Evolutionary conservation across 2,329 filamentous ascomycete genomes (phyloP).

Genomic region (Metarhizium brunneum): DNA sequence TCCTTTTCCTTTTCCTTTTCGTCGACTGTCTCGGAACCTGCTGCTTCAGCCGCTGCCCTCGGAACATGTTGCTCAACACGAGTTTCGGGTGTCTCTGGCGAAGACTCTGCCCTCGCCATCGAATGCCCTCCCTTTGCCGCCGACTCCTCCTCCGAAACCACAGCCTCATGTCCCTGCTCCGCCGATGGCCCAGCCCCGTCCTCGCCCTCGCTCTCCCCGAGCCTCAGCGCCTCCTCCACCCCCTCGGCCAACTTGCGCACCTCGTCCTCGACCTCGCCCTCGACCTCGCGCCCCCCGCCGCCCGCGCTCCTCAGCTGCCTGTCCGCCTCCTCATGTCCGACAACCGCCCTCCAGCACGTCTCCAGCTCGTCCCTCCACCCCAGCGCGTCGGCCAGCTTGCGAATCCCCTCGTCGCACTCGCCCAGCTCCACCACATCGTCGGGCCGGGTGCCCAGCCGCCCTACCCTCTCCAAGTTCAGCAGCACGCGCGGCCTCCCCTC

Average conservation of each 20-base stretch:
- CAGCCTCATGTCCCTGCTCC: background rate
- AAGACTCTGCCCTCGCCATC: background rate
- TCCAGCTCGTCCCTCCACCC: constrained; percentile 86
- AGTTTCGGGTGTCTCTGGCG: background rate
- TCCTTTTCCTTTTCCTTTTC: background rate
- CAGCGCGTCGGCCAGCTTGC: constrained; percentile 66
- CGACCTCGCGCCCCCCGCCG: constrained; percentile 21
- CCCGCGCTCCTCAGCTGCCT: constrained; percentile 30
- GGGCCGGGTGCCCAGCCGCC: constrained; percentile 61
- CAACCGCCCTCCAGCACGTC: constrained; percentile 58
- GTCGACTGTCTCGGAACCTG: background rate
- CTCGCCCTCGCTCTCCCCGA: constrained; percentile 11
- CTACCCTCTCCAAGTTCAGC: constrained; percentile 80
- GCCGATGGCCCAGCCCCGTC: background rate
- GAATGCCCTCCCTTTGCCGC: background rate
- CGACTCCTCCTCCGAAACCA: background rate
- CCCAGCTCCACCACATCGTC: constrained; percentile 83
- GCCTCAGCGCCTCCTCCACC: constrained; percentile 23
- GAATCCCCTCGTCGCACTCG: constrained; percentile 74
- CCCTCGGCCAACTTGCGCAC: constrained; percentile 29
- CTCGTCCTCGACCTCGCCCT: constrained; percentile 39
- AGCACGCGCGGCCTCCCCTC: constrained; percentile 65
- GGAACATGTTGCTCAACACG: background rate
- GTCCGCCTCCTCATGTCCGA: constrained; percentile 50
- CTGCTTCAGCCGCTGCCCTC: background rate